Base-by-base conservation (phyloP, 2,329 filamentous ascomycete species). In the Xylaria hypoxylon region DNA sequence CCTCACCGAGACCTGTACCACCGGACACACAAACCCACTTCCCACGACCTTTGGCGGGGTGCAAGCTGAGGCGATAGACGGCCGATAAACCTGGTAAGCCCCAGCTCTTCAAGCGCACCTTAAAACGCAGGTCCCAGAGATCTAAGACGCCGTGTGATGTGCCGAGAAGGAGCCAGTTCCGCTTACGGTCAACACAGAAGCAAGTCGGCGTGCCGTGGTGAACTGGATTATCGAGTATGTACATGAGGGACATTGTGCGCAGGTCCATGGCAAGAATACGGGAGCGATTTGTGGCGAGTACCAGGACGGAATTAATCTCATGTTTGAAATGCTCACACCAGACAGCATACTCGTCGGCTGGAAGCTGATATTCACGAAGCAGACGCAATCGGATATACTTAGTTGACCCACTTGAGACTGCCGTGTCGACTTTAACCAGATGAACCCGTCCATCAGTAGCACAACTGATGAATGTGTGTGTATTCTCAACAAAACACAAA, bases 71-170 rank as follows among this genome's bases (percentile, higher is more conserved):
- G 35, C 93, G 87, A 73, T 95, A 91, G 68, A 98, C 93, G 19
- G 92, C 85, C 1, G 90, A 89, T 67, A 92, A 92, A 24, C 92
- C 93, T 0, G 92, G 89, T 31, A 97, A 86, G 0, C 93, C 93
- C 93, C 94, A 98, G 15, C 90, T 92, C 77, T 92, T 94, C 26
- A 98, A 83, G 24, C 93, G 88, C 73, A 98, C 87, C 71, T 89
- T 91, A 84, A 99, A 99, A n/a, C 96, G 91, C 45, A 99, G 84
- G 79, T 99, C 96, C 96, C 96, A 99, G 1, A 99, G 85, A 76
- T 97, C 92, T 7, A 99, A 83, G 31, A 98, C 90, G 40, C 96
- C 96, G 76, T 98, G 94, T 0, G 93, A 93, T 0, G 96, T 99
- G 40, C 94, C 96, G 0, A 98, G 81, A 1, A 97, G 86, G 2